These are phyloP conservation scores for Cercospora nicotianae DNA, from an alignment of 2,329 filamentous ascomycete genomes.

Conservation along the genomic window DNA sequence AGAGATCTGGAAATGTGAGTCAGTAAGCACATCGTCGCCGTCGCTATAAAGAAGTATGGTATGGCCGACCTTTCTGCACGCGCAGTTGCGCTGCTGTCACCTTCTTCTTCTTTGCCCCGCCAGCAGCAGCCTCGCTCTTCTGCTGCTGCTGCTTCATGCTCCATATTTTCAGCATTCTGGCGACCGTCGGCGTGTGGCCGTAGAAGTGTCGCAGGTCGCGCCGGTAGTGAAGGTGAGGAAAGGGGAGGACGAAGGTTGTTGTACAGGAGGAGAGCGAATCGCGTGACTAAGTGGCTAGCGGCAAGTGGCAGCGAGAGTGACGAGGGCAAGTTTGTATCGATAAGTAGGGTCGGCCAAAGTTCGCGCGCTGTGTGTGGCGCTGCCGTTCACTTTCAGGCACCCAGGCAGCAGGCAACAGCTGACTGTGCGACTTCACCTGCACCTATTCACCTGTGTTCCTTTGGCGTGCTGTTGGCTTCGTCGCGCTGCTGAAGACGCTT, in stretches of 20 bases:
- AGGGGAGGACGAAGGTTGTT: background rate
- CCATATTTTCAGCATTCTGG: conserved; percentile 98
- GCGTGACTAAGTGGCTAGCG: background rate
- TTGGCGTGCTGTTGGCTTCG: background rate
- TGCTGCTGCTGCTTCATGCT: conserved; percentile 96
- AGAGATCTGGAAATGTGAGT: conserved; percentile 61
- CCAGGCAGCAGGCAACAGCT: background rate
- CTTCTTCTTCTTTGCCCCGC: conserved; percentile 88
- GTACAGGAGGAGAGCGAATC: background rate
- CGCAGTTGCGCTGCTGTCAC: conserved; percentile 93
- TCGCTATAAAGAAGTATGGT: background rate
- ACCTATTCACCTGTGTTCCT: background rate
- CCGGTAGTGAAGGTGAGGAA: background rate
- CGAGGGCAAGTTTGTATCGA: background rate
- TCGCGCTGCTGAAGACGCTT: conserved; percentile 1
- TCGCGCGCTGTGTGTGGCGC: background rate
- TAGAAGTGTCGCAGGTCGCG: background rate
- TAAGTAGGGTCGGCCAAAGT: background rate
- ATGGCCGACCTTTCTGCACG: conserved; percentile 81
- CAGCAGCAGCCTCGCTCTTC: conserved; percentile 81
- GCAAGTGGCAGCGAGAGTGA: background rate
- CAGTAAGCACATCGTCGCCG: background rate
- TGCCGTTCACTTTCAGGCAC: conserved; percentile 1
- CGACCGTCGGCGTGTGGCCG: conserved; percentile 15
- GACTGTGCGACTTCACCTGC: background rate